Base-by-base conservation (phyloP, 2,329 filamentous ascomycete species). In the Trichophyton simii region DNA sequence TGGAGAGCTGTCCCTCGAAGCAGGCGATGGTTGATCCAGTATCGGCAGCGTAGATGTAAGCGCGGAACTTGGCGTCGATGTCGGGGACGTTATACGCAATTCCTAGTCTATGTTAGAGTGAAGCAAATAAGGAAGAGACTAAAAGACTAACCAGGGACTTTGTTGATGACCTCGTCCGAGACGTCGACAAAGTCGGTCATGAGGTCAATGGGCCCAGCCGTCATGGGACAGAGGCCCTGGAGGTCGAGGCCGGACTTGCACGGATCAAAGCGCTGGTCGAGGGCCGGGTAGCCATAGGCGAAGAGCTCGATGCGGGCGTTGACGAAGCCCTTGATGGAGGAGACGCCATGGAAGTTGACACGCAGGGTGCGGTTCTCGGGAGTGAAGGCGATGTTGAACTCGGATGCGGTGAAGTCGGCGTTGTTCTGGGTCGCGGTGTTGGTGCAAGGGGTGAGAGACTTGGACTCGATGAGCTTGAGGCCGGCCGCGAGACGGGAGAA, bases 41-140 rank as follows among this genome's bases (percentile, higher is more conserved):
- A 13, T 81, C 77, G 4, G 83, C 86, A 65, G 83, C 80, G 72
- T 89, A 92, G 79, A 96, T 89, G 68, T 85, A 86, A 69, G 96
- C 84, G 69, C 83, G 85, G 59, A 96, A 88, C 59, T 84, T 87
- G 64, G 90, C 91, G 73, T 97, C 92, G 60, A 96, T 81, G 79
- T 96, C 92, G 57, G 91, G 91, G 50, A 97, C 87, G 58, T 82
- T 87, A 76, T 94, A 97, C 59, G 90, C 88, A 70, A 96, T 92
- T 57, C 83, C 81, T 81, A 44, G 4, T 38, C 13, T 11, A 13
- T 7, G 22, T 67, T 61, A 52, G 42, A 3, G 18, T 15, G 9
- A 22, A 22, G n/a, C 9, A 9, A 22, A 9, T 2, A 20, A 55
- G 34, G 60, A 38, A 60, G 25, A 52, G 36, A n/a, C 9, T 34